Percentiles rank a stretch among this genome's conserved stretches.
These are phyloP conservation scores for Centella asiatica DNA, from an alignment of 129 eudicot genomes.

Conservation along the genomic window DNA sequence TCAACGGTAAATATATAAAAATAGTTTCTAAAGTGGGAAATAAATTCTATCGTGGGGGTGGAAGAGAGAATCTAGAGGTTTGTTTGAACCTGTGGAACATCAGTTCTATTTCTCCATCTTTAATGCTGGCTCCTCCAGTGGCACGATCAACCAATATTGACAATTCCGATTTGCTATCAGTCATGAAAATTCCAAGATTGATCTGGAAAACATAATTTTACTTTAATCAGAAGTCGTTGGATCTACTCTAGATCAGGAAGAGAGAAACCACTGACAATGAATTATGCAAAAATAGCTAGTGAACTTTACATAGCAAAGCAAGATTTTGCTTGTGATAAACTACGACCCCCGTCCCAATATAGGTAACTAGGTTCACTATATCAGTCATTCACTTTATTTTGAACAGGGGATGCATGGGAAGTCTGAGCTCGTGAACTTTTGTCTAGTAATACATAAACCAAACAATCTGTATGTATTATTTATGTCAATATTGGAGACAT, in stretches of 20 bases:
- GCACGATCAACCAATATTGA: constrained; percentile 91
- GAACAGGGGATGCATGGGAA: too few species aligned
- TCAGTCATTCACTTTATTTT: too few species aligned
- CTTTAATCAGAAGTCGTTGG: neutral
- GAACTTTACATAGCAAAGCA: neutral
- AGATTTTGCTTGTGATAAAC: neutral
- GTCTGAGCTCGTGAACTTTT: too few species aligned
- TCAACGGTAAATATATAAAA: neutral
- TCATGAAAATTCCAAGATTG: constrained; percentile 69
- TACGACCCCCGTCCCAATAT: neutral
- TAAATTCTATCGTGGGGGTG: neutral
- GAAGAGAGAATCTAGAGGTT: neutral
- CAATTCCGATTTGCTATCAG: constrained; percentile 59
- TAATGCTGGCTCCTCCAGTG: constrained; percentile 82
- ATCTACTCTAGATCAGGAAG: neutral
- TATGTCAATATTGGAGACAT: too few species aligned
- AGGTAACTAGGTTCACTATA: neutral
- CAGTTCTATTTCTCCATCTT: constrained; percentile 78
- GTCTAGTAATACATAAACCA: too few species aligned
- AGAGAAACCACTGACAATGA: too few species aligned
- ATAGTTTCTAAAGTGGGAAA: too few species aligned
- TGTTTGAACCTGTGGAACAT: constrained; percentile 73
- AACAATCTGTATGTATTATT: too few species aligned
- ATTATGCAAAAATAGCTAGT: neutral
- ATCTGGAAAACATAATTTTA: constrained; percentile 33